Percentiles rank a stretch among this genome's conserved stretches.
These are phyloP conservation scores for Ceratobasidium sp. DNA, from an alignment of 1,284 basidiomycete genomes.

Conservation along the genomic window DNA sequence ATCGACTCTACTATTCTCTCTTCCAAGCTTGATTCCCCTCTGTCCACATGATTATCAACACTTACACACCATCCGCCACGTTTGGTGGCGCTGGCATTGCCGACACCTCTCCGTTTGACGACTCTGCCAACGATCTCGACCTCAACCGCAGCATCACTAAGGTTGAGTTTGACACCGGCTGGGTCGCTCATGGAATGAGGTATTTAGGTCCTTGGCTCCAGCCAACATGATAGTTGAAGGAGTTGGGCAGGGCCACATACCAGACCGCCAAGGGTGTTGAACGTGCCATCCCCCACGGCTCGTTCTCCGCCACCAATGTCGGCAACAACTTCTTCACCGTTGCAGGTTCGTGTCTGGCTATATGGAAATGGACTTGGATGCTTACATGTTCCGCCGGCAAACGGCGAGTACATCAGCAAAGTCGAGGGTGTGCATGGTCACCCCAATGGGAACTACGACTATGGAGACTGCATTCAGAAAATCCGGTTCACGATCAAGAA, in stretches of 20 bases:
- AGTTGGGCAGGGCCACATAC: neutral
- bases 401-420: neutral
- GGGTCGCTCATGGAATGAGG: neutral
- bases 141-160: neutral
- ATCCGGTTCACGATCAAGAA: neutral
- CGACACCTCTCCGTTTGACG: neutral
- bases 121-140: neutral
- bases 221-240: neutral
- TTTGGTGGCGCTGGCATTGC: neutral
- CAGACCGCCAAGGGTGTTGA: neutral
- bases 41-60: no score
- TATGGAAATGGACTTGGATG: no score
- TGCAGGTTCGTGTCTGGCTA: neutral
- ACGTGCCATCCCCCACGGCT: neutral
- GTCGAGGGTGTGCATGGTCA: neutral
- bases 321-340: neutral
- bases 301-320: neutral
- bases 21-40: no score
- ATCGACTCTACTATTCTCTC: no score
- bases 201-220: neutral
- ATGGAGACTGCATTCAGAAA: neutral
- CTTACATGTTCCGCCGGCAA: neutral
- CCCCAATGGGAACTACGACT: neutral
- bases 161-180: neutral
- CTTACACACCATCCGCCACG: neutral